Evolutionary conservation across 148 eudicot genomes (phyloP), one percentile per base, ranked within the genome.

Genomic region (Polygonum maritimum): DNA sequence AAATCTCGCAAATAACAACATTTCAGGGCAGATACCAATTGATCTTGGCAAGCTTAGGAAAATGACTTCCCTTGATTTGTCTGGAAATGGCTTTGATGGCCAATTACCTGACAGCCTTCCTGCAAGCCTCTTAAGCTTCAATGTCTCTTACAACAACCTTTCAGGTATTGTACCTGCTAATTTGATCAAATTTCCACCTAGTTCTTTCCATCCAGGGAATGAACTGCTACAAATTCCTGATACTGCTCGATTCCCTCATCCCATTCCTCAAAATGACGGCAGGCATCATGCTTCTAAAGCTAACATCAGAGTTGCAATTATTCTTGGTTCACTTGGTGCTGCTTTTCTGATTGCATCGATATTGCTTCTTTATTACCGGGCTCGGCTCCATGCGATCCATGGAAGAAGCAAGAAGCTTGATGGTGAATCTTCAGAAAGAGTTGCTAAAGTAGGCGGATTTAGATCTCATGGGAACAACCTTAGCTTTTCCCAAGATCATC

Each of bases 131-230:
- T 85, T 79, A 77, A 78, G 55, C 26, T 71, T 95, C 45, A 89
- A 95, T 75, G 81, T 92, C 71, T 84, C 98, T 48, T 72, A 83
- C 76, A 95, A 95, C 82, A 52, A 83, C 75, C 85, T 95, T 69
- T 80, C 88, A 0, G 98, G 98, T 14, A 51, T 73, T 13, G 72
- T 92, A 58, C 98, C 98, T 7, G 82, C 84, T 77, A 92, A 85
- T 77, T 86, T 90, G 83, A 80, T 73, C 48, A 76, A 74, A 1
- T 92, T 89, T 71, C 87, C 97, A 13, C 74, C 49, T 5, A 75
- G 87, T 60, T 92, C 96, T 13, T 92, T 95, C 82, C 79, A 41
- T 62, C 97, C 98, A 51, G 98, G 98, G 69, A 95, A 95, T 79
- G 78, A 80, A 74, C 78, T 81, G 78, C 84, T 92, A 26, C 77